Conservation (phyloP, 1,139 yeast genomes). For the Kodamaea sp. region DNA sequence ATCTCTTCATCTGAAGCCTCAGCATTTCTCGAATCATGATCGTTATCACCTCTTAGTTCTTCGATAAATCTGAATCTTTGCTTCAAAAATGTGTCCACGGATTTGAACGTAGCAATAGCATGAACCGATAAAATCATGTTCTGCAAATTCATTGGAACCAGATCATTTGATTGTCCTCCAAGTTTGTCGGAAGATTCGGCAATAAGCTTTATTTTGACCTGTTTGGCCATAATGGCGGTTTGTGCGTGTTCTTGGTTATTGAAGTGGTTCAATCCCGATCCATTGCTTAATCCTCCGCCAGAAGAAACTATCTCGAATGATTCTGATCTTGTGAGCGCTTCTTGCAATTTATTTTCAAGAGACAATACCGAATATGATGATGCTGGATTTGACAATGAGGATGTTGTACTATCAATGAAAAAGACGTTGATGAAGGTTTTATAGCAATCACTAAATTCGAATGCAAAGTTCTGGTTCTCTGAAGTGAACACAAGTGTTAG, state of each 20-base stretch:
- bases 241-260: slow-evolving; percentile 19
- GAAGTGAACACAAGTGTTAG: slow-evolving; percentile 44
- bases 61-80: slow-evolving; percentile 31
- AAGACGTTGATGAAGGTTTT: slow-evolving; percentile 53
- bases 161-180: slow-evolving; percentile 21
- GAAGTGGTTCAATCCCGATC: slow-evolving; percentile 9
- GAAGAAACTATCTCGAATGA: slow-evolving; percentile 70
- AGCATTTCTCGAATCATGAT: slow-evolving; percentile 6
- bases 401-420: slow-evolving; percentile 25
- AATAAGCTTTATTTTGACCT: slow-evolving; percentile 58
- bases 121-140: slow-evolving; percentile 70
- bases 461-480: slow-evolving; percentile 24
- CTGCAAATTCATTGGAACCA: slow-evolving; percentile 32
- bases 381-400: slow-evolving; percentile 25
- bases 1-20: slow-evolving; percentile 14
- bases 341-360: slow-evolving; percentile 64
- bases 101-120: slow-evolving; percentile 82
- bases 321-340: slow-evolving; percentile 73
- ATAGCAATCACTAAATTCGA: slow-evolving; percentile 30
- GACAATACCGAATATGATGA: slow-evolving; percentile 17
- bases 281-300: slow-evolving; percentile 28
- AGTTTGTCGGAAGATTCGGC: slow-evolving; percentile 25
- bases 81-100: slow-evolving; percentile 64
- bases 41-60: slow-evolving; percentile 12
- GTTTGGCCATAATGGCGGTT: slow-evolving; percentile 71